These are phyloP conservation scores for Cardamine chenopodiifolia DNA, from an alignment of 345 rosid genomes.

Conservation along the genomic window DNA sequence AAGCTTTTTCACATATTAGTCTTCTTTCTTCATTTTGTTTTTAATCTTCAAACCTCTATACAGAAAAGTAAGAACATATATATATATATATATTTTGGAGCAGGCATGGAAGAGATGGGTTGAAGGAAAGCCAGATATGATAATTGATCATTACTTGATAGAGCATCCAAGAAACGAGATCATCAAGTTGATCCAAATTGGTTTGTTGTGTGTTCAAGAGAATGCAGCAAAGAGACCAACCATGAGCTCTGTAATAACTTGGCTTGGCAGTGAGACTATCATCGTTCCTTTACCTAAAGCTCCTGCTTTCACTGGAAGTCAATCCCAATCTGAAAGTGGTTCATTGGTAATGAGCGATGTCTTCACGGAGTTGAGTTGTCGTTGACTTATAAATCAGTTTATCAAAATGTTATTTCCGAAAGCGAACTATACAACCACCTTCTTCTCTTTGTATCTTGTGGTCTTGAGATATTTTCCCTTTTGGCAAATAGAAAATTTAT, in stretches of 20 bases:
- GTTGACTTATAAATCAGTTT: slow-evolving; percentile 19
- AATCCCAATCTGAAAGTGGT: slow-evolving; percentile 3
- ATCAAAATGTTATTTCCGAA: not conserved
- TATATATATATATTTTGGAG: not conserved
- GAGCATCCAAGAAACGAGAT: slow-evolving; percentile 12
- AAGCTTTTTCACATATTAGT: slow-evolving; percentile 15
- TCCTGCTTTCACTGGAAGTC: slow-evolving; percentile 41
- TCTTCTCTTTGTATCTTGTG: not conserved
- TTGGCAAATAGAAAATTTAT: not conserved
- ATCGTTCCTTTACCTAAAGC: slow-evolving; percentile 45
- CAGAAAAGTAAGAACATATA: not conserved
- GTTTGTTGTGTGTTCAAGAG: slow-evolving; percentile 57
- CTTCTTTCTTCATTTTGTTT: slow-evolving; percentile 18
- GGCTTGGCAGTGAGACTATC: slow-evolving; percentile 48
- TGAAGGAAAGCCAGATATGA: slow-evolving; percentile 43
- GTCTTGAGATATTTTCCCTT: not conserved
- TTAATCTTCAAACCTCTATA: not conserved
- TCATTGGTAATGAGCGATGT: slow-evolving; percentile 42
- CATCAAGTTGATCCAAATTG: slow-evolving; percentile 42
- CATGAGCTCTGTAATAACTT: slow-evolving; percentile 43
- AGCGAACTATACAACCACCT: not conserved
- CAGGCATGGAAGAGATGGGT: slow-evolving; percentile 62
- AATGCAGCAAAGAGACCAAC: slow-evolving; percentile 48
- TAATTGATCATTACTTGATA: slow-evolving; percentile 42
- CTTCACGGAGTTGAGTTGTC: slow-evolving; percentile 44